These are phyloP conservation scores for Dacryopinax primogenitus DNA, from an alignment of 768 basidiomycete species.

Conservation along the genomic window DNA sequence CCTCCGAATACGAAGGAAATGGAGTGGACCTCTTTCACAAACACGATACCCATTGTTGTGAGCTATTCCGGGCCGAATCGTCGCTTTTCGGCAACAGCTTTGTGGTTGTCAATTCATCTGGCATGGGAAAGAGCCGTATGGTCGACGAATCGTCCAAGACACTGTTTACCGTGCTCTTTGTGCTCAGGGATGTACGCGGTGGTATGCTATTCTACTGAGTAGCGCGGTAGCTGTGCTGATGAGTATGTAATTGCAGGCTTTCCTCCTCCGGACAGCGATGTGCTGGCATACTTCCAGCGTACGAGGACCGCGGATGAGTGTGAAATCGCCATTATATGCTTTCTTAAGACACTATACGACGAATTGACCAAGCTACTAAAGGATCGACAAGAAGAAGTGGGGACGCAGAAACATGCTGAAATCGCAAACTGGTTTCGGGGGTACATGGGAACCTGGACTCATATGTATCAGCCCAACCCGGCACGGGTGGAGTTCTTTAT, in stretches of 20 bases:
- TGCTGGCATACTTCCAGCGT: neutral
- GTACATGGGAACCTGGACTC: neutral
- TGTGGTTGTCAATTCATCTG: neutral
- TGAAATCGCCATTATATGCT: neutral
- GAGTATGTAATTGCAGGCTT: neutral
- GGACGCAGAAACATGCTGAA: neutral
- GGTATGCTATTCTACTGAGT: neutral
- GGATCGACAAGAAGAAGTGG: neutral
- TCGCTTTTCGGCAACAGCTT: neutral
- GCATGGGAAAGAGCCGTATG: neutral
- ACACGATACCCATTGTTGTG: neutral
- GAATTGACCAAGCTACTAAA: neutral
- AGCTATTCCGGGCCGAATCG: neutral
- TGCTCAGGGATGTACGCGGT: neutral
- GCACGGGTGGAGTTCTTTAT: neutral
- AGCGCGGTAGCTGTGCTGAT: neutral
- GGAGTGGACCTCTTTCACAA: neutral
- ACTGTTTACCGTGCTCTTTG: neutral
- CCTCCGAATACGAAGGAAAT: neutral
- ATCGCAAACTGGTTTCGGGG: neutral
- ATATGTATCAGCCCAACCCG: neutral
- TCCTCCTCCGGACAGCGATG: neutral
- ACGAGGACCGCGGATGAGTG: neutral
- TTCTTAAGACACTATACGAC: neutral
- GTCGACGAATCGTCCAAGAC: neutral